A percentile compares a stretch with the other conserved stretches of the same genome.
Evolutionary conservation across 148 eudicot species (phyloP).

Genomic region (Arbutus unedo): DNA sequence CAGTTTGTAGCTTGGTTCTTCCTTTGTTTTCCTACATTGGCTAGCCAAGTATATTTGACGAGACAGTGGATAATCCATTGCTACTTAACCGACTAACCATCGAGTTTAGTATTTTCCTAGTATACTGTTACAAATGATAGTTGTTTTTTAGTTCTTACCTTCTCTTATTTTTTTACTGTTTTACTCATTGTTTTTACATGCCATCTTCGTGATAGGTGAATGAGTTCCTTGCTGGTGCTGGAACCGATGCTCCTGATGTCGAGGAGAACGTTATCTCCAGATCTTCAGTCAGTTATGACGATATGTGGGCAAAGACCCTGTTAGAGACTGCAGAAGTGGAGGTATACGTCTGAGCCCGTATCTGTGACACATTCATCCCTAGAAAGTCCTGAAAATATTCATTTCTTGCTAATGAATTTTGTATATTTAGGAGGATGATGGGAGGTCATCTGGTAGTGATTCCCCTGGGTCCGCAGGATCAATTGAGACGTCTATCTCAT

Average conservation of each 20-base stretch:
- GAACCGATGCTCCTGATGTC: slow-evolving; percentile 99
- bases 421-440: slow-evolving; percentile 66
- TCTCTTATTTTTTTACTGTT: background rate
- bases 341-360: slow-evolving; percentile 33
- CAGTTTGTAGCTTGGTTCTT: background rate
- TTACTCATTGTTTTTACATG: background rate
- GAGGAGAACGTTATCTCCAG: slow-evolving; percentile 77
- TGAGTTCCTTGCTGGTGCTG: slow-evolving; percentile 97
- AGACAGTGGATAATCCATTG: background rate
- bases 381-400: background rate
- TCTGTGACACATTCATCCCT: background rate
- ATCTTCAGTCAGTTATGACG: slow-evolving; percentile 89
- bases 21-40: background rate
- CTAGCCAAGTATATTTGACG: background rate
- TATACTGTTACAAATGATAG: background rate
- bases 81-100: background rate
- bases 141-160: background rate
- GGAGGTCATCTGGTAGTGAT: slow-evolving; percentile 82
- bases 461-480: slow-evolving; percentile 92
- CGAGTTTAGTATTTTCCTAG: background rate
- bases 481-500: slow-evolving; percentile 94
- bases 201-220: slow-evolving; percentile 56
- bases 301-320: slow-evolving; percentile 98
- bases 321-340: slow-evolving; percentile 80
- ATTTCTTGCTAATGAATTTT: background rate